Evolutionary conservation across 495 filamentous ascomycete species (phyloP).

Genomic region (Beverwykella pulmonaria): DNA sequence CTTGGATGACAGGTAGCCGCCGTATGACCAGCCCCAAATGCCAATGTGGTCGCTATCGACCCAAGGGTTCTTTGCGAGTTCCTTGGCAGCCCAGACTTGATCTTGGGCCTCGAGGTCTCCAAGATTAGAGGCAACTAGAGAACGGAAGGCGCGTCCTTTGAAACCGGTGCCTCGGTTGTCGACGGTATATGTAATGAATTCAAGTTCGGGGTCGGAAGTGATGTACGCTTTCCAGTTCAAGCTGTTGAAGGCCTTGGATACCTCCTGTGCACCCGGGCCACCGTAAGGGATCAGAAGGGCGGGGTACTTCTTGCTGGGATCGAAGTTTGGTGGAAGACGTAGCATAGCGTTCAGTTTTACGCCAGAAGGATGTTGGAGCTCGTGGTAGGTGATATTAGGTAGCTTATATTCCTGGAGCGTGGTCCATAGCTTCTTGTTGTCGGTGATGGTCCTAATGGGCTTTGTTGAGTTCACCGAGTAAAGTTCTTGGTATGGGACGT

Average conservation of each 20-base stretch:
- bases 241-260: slow-evolving; percentile 50
- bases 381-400: slow-evolving; percentile 47
- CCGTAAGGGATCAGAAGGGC: slow-evolving; percentile 60
- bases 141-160: slow-evolving; percentile 57
- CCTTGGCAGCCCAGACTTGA: slow-evolving; percentile 59
- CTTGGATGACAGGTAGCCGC: slow-evolving; percentile 61
- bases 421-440: slow-evolving; percentile 52
- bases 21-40: slow-evolving; percentile 64
- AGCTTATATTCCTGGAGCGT: slow-evolving; percentile 54
- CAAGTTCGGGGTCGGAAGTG: slow-evolving; percentile 59
- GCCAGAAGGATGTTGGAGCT: slow-evolving; percentile 31
- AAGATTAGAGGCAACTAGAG: slow-evolving; percentile 52
- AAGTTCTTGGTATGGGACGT: slow-evolving; percentile 60
- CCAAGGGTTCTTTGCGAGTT: slow-evolving; percentile 48
- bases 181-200: slow-evolving; percentile 59
- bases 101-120: slow-evolving; percentile 59
- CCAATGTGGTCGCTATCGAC: slow-evolving; percentile 56
- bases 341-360: slow-evolving; percentile 32
- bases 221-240: slow-evolving; percentile 58
- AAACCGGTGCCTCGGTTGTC: slow-evolving; percentile 61
- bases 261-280: slow-evolving; percentile 57
- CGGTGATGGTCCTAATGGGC: slow-evolving; percentile 53
- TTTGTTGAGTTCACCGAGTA: slow-evolving; percentile 52
- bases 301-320: slow-evolving; percentile 56
- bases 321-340: slow-evolving; percentile 32